phyloP scores from a whole-genome alignment of 2,329 filamentous ascomycete species.

The Fusarium foetens region DNA sequence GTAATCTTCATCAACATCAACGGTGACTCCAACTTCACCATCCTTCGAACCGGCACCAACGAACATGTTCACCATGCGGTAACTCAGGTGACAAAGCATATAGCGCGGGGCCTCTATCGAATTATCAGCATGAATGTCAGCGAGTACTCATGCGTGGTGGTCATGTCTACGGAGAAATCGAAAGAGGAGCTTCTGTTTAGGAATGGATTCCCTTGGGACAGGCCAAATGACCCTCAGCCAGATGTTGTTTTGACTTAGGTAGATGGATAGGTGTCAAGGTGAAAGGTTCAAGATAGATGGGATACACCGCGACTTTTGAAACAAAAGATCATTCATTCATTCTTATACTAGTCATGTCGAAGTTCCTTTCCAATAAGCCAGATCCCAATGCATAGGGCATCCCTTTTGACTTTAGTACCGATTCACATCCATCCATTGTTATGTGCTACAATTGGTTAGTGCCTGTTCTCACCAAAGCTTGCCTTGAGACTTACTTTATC shows the following conservation, averaged over 20 bases:
- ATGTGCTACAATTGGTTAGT: not conserved
- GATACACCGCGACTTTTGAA: accelerated
- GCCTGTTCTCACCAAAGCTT: accelerated
- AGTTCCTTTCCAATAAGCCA: not conserved
- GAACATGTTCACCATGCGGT: conserved; percentile 5
- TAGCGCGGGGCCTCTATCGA: not conserved
- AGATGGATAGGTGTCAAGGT: no score
- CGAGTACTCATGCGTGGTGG: not conserved
- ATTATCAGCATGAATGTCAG: not conserved
- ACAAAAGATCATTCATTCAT: not conserved
- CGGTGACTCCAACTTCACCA: not conserved
- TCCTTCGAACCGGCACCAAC: not conserved
- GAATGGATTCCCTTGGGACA: conserved; percentile 1
- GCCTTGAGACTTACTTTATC: no score
- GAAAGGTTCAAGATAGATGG: accelerated
- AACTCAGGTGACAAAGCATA: not conserved
- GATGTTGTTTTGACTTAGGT: not conserved
- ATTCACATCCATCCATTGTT: not conserved
- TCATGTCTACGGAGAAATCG: not conserved
- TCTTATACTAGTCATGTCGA: accelerated
- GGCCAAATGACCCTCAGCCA: not conserved
- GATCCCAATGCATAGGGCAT: accelerated
- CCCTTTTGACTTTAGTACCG: accelerated
- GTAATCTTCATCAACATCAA: not conserved
- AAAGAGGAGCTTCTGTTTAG: not conserved